These are phyloP conservation scores for Pseudodiploospora longispora DNA, from an alignment of 2,329 filamentous ascomycete genomes.

Conservation along the genomic window DNA sequence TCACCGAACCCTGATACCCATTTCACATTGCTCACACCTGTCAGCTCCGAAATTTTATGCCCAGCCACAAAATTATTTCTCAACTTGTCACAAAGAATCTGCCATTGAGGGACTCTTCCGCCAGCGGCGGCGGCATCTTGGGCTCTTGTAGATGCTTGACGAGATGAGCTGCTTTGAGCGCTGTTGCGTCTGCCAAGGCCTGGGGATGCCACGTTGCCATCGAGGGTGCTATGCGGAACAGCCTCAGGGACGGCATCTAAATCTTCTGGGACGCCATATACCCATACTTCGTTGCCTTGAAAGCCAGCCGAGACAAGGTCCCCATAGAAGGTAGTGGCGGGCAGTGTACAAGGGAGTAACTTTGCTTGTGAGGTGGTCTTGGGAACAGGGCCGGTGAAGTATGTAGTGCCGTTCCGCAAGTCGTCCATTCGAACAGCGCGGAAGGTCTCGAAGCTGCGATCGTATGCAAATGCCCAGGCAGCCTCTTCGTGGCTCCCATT, in stretches of 20 bases:
- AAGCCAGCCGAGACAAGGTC: constrained; percentile 70
- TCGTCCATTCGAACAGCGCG: constrained; percentile 69
- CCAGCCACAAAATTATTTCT: constrained; percentile 66
- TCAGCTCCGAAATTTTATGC: constrained; percentile 54
- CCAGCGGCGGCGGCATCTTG: constrained; percentile 19
- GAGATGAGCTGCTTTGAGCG: constrained; percentile 19
- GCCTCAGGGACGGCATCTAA: constrained; percentile 53
- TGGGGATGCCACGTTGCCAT: constrained; percentile 12
- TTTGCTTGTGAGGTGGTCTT: constrained; percentile 44
- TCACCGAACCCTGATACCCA: constrained; percentile 56
- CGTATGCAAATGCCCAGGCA: constrained; percentile 71
- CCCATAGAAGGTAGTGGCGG: constrained; percentile 59
- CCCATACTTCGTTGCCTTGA: constrained; percentile 62
- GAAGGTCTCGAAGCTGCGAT: constrained; percentile 69
- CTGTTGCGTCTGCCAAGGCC: constrained; percentile 23
- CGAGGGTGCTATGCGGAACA: constrained; percentile 10
- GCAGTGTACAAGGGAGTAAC: constrained; percentile 59
- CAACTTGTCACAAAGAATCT: constrained; percentile 57
- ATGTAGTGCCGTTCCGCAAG: constrained; percentile 66
- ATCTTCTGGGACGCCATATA: constrained; percentile 71
- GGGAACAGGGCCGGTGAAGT: constrained; percentile 65
- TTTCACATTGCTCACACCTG: constrained; percentile 59
- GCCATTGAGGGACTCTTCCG: constrained; percentile 54
- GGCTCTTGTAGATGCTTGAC: constrained; percentile 22
- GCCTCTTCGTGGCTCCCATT: constrained; percentile 55